Percentiles rank a stretch among this genome's conserved stretches.
Conservation (phyloP, 2,329 filamentous ascomycete genomes). For the Pseudogymnoascus sp. region DNA sequence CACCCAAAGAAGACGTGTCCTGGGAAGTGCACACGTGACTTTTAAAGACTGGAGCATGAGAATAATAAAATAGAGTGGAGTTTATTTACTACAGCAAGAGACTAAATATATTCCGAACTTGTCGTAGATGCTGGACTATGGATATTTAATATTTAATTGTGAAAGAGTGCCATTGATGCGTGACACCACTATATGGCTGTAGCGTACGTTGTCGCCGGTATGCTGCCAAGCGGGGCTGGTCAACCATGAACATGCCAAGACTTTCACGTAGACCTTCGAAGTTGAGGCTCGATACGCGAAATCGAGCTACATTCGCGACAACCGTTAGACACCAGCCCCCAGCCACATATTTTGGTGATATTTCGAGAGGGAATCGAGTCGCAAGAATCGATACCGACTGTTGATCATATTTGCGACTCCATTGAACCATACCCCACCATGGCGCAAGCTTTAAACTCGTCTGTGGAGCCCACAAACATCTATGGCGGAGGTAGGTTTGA, state of each 20-base stretch:
- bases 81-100: not conserved
- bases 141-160: not conserved
- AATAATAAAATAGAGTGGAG: not conserved
- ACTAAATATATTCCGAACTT: not conserved
- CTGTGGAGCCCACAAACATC: constrained; percentile 51
- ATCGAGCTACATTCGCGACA: constrained; percentile 8
- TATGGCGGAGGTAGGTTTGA: constrained; percentile 49
- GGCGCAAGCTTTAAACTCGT: constrained; percentile 45
- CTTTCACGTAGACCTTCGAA: constrained; percentile 4
- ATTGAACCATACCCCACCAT: not conserved
- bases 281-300: constrained; percentile 7
- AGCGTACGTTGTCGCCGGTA: not conserved
- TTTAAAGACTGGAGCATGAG: not conserved
- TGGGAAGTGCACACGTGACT: not conserved
- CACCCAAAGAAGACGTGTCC: constrained; percentile 3
- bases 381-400: constrained; percentile 3
- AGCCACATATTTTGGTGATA: constrained; percentile 7
- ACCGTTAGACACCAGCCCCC: constrained; percentile 1
- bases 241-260: constrained; percentile 7
- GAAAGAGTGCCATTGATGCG: not conserved
- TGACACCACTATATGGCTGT: constrained; percentile 6
- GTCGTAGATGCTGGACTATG: not conserved
- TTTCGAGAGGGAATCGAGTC: constrained; percentile 6
- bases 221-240: not conserved
- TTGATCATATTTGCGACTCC: constrained; percentile 6